These are phyloP conservation scores for Iberis pinnata DNA, from an alignment of 345 rosid species.

Conservation along the genomic window DNA sequence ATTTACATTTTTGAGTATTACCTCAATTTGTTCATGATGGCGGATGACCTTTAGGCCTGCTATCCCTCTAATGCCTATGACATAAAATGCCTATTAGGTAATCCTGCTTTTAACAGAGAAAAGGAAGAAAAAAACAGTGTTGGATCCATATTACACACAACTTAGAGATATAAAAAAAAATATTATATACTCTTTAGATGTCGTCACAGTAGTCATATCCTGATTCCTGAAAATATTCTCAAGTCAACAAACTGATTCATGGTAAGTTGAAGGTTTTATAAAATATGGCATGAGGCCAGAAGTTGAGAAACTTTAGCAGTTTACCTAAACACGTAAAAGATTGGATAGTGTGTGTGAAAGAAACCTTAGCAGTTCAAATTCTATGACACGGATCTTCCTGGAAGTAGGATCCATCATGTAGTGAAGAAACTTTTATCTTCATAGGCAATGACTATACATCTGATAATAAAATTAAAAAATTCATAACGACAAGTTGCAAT, in stretches of 20 bases:
- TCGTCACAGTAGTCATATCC: conserved; percentile 98
- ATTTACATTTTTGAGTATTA: conserved; percentile 70
- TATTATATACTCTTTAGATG: conserved; percentile 57
- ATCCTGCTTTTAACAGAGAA: not conserved
- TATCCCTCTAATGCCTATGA: conserved; percentile 74
- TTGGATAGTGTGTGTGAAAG: not conserved
- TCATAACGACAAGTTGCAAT: not conserved
- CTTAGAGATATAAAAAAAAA: conserved; percentile 12
- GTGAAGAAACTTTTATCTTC: conserved; percentile 96
- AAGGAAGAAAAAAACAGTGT: not conserved
- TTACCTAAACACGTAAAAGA: not conserved
- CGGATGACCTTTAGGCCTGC: conserved; percentile 91
- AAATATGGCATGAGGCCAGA: conserved; percentile 40
- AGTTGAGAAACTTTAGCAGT: conserved; percentile 14
- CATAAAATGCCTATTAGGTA: conserved; percentile 17
- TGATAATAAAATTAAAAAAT: conserved; percentile 24
- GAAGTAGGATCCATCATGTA: conserved; percentile 97
- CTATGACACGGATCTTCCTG: conserved; percentile 87
- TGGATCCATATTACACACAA: not conserved
- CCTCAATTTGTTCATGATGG: conserved; percentile 84
- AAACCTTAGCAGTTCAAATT: conserved; percentile 83
- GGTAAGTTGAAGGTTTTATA: conserved; percentile 71
- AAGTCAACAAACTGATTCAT: conserved; percentile 97
- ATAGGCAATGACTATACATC: conserved; percentile 97
- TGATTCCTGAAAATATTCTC: conserved; percentile 88